phyloP scores from a whole-genome alignment of 169 alveolate genomes.

The Eimeria sp. region DNA sequence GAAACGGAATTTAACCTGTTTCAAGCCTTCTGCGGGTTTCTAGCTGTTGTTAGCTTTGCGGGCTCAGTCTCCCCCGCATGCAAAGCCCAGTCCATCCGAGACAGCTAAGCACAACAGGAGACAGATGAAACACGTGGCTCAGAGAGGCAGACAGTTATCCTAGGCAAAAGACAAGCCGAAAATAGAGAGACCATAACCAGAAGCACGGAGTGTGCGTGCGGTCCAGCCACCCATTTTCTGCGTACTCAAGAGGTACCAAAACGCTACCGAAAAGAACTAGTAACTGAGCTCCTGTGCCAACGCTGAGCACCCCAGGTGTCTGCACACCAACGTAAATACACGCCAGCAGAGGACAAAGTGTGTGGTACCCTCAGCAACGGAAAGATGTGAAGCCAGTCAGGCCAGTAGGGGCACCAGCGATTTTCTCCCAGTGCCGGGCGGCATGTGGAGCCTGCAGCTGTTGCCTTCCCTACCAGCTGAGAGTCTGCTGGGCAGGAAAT shows the following conservation, averaged over 20 bases:
- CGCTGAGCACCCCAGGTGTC: background rate
- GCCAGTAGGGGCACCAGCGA: background rate
- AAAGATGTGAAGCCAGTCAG: background rate
- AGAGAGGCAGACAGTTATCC: background rate
- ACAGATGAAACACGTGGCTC: background rate
- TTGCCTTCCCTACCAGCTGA: slow-evolving; percentile 28
- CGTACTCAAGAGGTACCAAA: background rate
- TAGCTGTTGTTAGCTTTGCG: background rate
- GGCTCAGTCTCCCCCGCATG: background rate
- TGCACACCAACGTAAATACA: background rate
- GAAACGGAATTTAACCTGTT: background rate
- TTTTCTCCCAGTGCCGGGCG: slow-evolving; percentile 10
- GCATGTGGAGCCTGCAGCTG: slow-evolving; percentile 30
- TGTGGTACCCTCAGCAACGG: background rate
- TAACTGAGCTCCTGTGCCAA: too few species aligned
- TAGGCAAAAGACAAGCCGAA: background rate
- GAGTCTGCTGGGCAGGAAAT: slow-evolving; percentile 19
- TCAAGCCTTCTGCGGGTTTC: background rate
- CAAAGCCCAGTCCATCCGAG: background rate
- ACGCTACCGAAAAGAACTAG: too few species aligned
- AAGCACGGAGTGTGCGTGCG: background rate
- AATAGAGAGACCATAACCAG: background rate
- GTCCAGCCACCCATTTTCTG: background rate
- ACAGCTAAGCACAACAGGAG: background rate
- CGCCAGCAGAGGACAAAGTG: background rate